A percentile compares a stretch with the other conserved stretches of the same genome.
Conservation (phyloP, 345 rosid species). For the Viola odorata region DNA sequence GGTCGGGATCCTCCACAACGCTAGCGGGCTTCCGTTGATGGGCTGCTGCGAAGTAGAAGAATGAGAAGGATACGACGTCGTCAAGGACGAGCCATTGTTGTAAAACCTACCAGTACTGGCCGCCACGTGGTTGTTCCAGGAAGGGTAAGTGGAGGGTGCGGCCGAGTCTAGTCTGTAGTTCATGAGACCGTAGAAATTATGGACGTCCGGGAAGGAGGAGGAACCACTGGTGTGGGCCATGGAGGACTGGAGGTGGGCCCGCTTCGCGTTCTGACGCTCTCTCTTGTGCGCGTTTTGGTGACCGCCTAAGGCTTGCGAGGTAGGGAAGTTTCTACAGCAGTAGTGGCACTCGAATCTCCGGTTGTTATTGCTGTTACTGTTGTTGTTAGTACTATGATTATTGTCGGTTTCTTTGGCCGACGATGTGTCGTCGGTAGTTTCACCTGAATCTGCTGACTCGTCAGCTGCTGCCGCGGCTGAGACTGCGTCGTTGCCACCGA, state of each 20-base stretch:
- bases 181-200: slow-evolving; percentile 41
- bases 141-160: slow-evolving; percentile 40
- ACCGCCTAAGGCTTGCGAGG: slow-evolving; percentile 98
- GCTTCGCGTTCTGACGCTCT: slow-evolving; percentile 91
- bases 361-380: slow-evolving; percentile 37
- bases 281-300: slow-evolving; percentile 99
- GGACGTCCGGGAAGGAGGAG: slow-evolving; percentile 48
- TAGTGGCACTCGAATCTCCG: slow-evolving; percentile 92
- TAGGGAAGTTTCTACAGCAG: slow-evolving; percentile 91
- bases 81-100: slow-evolving; percentile 17
- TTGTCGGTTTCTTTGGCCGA: neutral
- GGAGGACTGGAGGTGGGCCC: slow-evolving; percentile 68
- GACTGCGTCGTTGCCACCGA: slow-evolving; percentile 25
- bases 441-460: slow-evolving; percentile 24
- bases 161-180: slow-evolving; percentile 47
- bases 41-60: slow-evolving; percentile 39
- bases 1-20: slow-evolving; percentile 71
- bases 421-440: slow-evolving; percentile 30
- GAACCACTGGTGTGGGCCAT: slow-evolving; percentile 39
- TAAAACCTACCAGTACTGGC: slow-evolving; percentile 40
- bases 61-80: neutral
- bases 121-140: slow-evolving; percentile 35
- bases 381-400: neutral
- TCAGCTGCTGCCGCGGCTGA: slow-evolving; percentile 10
- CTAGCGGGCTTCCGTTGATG: slow-evolving; percentile 68